phyloP scores from a whole-genome alignment of 73 alveolate species.

The Uronychia setigera region DNA sequence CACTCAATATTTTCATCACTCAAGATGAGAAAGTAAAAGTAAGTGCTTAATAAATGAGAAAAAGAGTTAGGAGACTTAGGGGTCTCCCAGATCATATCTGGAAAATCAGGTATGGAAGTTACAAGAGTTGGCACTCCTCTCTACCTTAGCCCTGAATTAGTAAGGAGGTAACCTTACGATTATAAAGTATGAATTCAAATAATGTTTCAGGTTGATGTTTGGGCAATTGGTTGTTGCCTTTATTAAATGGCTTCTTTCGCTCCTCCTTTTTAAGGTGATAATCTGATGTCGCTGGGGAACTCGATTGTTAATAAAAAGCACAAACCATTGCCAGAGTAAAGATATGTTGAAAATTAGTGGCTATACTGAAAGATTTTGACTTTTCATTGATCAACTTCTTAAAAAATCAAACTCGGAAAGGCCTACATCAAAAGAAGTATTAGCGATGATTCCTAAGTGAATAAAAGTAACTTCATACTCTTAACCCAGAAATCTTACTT shows the following conservation, averaged over 20 bases:
- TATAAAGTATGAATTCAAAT: conserved; percentile 37
- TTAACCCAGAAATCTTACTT: conserved; percentile 6
- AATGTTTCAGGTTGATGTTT: conserved; percentile 46
- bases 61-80: conserved; percentile 12
- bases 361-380: conserved; percentile 19
- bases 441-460: conserved; percentile 2
- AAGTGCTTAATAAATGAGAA: no score
- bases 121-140: conserved; percentile 87
- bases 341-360: neutral
- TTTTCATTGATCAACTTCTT: conserved; percentile 13
- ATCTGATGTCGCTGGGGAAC: conserved; percentile 71
- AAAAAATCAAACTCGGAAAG: conserved; percentile 9
- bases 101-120: conserved; percentile 36
- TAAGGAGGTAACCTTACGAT: conserved; percentile 84
- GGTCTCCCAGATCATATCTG: conserved; percentile 11
- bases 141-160: conserved; percentile 85
- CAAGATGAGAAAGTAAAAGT: conserved; percentile 71
- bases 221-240: conserved; percentile 88
- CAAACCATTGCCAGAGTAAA: conserved; percentile 58
- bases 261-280: conserved; percentile 85
- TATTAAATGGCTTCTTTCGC: conserved; percentile 78
- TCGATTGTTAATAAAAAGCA: conserved; percentile 71
- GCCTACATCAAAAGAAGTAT: conserved; percentile 11
- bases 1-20: conserved; percentile 85
- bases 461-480: conserved; percentile 16